Conservation (phyloP, 2,329 filamentous ascomycete species). For the Tolypocladium guangdongense region DNA sequence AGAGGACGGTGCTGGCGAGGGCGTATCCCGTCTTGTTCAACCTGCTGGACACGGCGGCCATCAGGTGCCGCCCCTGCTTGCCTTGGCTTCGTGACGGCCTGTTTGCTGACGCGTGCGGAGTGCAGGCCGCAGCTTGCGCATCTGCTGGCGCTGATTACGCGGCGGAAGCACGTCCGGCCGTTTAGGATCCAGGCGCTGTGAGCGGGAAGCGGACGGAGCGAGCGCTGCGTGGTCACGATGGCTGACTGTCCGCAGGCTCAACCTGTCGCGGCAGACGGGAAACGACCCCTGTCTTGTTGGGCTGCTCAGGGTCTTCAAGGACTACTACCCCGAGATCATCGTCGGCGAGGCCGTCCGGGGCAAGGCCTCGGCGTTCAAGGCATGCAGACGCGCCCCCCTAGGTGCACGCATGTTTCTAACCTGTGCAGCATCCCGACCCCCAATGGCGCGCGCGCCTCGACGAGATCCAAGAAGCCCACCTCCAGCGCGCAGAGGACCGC, state of each 20-base stretch:
- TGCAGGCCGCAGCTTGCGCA: conserved; percentile 55
- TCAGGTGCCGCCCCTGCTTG: conserved; percentile 43
- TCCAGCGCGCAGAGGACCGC: conserved; percentile 32
- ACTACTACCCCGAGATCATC: conserved; percentile 84
- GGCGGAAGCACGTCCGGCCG: conserved; percentile 72
- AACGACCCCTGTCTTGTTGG: conserved; percentile 67
- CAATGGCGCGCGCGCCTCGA: conserved; percentile 63
- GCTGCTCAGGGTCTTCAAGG: conserved; percentile 73
- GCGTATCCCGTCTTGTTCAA: conserved; percentile 72
- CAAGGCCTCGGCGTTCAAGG: conserved; percentile 51
- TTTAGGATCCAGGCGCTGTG: conserved; percentile 71
- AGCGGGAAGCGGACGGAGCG: conserved; percentile 13
- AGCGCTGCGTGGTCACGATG: too few species aligned
- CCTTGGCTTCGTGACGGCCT: too few species aligned
- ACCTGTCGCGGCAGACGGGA: conserved; percentile 47
- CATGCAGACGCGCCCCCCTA: conserved; percentile 12
- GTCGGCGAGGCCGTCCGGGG: conserved; percentile 56
- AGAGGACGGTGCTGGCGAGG: conserved; percentile 50
- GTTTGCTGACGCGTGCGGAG: neutral
- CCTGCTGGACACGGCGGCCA: conserved; percentile 67
- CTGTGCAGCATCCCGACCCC: conserved; percentile 54
- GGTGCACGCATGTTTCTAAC: neutral
- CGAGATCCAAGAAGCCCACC: conserved; percentile 51
- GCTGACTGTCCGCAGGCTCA: conserved; percentile 32
- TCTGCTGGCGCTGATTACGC: conserved; percentile 66